These are phyloP conservation scores for Wickerhamomyces sydowiorum DNA, from an alignment of 805 yeast species.

Conservation along the genomic window DNA sequence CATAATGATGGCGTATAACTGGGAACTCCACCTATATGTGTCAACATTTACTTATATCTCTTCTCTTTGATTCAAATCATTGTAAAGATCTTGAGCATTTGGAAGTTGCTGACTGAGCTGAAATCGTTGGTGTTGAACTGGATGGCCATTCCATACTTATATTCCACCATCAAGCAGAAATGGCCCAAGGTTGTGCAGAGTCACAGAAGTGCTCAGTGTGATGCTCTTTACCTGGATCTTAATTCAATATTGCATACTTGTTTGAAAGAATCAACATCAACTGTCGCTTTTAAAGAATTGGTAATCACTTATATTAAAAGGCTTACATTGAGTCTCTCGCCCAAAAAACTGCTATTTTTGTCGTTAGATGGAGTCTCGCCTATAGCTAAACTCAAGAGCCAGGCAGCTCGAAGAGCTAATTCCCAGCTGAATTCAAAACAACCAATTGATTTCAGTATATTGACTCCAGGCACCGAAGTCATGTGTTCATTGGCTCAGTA, in stretches of 20 bases:
- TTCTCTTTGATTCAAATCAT: too few relatives aligned
- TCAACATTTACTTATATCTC: too few relatives aligned
- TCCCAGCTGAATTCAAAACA: conserved; percentile 74
- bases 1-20: too few relatives aligned
- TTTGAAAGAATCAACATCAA: conserved; percentile 59
- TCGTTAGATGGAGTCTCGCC: too few relatives aligned
- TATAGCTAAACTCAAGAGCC: conserved; percentile 93
- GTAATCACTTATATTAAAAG: conserved; percentile 80
- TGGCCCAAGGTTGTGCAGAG: background rate
- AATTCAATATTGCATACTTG: conserved; percentile 87
- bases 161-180: background rate
- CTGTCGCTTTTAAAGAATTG: conserved; percentile 70
- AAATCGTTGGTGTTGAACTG: too few relatives aligned
- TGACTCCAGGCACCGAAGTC: conserved; percentile 94
- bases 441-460: conserved; percentile 78
- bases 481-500: conserved; percentile 76
- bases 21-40: too few relatives aligned
- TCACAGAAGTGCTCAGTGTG: conserved; percentile 49
- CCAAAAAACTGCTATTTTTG: too few relatives aligned
- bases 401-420: conserved; percentile 84
- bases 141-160: conserved; percentile 1
- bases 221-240: conserved; percentile 89
- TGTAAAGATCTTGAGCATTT: too few relatives aligned
- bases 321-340: too few relatives aligned
- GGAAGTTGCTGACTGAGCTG: too few relatives aligned